Base-by-base conservation (phyloP, 306 rosid species). In the Cicer pinnatifidum region DNA sequence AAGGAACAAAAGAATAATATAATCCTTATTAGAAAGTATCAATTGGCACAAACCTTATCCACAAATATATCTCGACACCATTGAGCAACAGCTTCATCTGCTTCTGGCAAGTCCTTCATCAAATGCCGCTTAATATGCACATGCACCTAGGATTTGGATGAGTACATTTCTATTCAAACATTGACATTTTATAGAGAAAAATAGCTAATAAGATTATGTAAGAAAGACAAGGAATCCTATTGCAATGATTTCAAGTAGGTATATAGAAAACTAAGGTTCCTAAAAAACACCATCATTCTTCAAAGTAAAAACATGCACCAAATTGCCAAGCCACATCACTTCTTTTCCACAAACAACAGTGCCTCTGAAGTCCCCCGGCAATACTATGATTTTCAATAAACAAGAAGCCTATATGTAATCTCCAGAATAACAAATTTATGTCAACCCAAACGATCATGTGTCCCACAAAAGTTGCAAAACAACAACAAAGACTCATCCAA, bases 61-160 rank as follows among this genome's bases (percentile, higher is more conserved):
- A 85, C 90, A 81, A 94, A 94, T 69, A 81, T n/a, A 82, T 94
- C 99, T 82, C 88, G 87, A 78, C 99, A 94, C 99, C 99, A 94
- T 60, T 91, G 97, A n/a, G 92, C 88, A 69, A 94, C 90, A 59
- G 85, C 95, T 9, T 91, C 99, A 15, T 91, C 99, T 12, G 88
- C 47, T 83, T 90, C 90, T 15, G 99, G 97, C 83, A 94, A 72
- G 12, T 88, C 96, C 72, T 87, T 90, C 95, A 88, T 94, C 75
- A 84, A 77, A 84, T 91, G 96, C 57, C 99, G 87, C 79, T 94
- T 91, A 73, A 94, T 59, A 82, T 86, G 96, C 78, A 94, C 95
- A 40, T 94, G 91, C 64, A 94, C 88, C 99, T 94, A 58, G 13
- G 2, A 44, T 39, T 59, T 33, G 69, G 59, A 58, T 50, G 53